Evolutionary conservation across 805 yeast species (phyloP).

Genomic region (Cephaloascus fragrans): DNA sequence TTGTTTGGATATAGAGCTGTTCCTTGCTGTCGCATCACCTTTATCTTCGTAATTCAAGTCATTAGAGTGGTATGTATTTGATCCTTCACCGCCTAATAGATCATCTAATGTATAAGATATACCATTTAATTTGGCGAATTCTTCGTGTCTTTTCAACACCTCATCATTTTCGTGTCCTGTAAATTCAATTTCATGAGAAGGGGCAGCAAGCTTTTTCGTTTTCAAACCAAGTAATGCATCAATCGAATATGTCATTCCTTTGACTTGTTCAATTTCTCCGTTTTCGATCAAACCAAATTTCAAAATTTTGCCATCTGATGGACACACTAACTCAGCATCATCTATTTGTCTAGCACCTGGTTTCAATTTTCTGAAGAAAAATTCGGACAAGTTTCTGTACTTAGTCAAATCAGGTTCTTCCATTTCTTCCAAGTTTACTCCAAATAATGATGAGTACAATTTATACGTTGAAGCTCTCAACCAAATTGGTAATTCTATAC

Average conservation of each 20-base stretch:
- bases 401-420: conserved; percentile 68
- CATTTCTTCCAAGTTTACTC: conserved; percentile 85
- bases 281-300: conserved; percentile 73
- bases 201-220: conserved; percentile 42
- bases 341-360: conserved; percentile 76
- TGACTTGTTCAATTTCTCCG: conserved; percentile 93
- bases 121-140: conserved; percentile 73
- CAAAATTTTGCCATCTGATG: conserved; percentile 87
- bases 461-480: conserved; percentile 72
- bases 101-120: conserved; percentile 64
- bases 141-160: conserved; percentile 45
- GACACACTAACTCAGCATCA: conserved; percentile 63
- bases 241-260: conserved; percentile 88
- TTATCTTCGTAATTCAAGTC: conserved; percentile 44
- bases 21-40: conserved; percentile 53
- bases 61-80: conserved; percentile 32
- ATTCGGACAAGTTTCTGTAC: conserved; percentile 78
- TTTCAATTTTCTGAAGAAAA: conserved; percentile 74
- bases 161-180: conserved; percentile 27
- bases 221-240: conserved; percentile 76
- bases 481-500: conserved; percentile 79
- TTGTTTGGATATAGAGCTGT: conserved; percentile 22
- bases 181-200: conserved; percentile 38
- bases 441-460: conserved; percentile 71
- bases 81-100: conserved; percentile 46